phyloP scores from a whole-genome alignment of 768 basidiomycete genomes.

The Suillus subaureus region DNA sequence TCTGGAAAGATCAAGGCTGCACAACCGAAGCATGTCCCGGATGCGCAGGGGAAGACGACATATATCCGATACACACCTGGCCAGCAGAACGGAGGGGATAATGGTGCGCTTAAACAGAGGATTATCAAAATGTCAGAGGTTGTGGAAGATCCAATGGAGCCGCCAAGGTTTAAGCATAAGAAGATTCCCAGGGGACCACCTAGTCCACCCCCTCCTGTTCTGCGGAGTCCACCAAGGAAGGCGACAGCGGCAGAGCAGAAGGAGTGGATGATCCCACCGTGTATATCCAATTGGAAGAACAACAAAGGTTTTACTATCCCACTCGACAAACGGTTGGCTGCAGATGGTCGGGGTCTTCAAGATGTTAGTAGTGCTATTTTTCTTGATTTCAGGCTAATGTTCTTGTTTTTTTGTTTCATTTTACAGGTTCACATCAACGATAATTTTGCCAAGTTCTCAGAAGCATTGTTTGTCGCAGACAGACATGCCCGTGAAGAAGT shows the following conservation, averaged over 20 bases:
- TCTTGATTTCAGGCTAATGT: background rate
- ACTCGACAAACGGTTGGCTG: slow-evolving; percentile 95
- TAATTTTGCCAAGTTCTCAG: slow-evolving; percentile 98
- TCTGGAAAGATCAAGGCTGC: slow-evolving; percentile 98
- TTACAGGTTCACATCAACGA: slow-evolving; percentile 95
- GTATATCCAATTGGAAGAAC: slow-evolving; percentile 99
- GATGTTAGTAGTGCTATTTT: slow-evolving; percentile 63
- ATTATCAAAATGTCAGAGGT: slow-evolving; percentile 99
- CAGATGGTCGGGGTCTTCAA: slow-evolving; percentile 97
- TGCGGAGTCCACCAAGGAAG: slow-evolving; percentile 94
- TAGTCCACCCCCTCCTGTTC: slow-evolving; percentile 93
- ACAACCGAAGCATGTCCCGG: slow-evolving; percentile 94
- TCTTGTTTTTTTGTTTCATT: slow-evolving; percentile 5
- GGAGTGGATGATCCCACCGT: slow-evolving; percentile 99
- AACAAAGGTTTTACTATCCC: slow-evolving; percentile 99
- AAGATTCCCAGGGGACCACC: slow-evolving; percentile 98
- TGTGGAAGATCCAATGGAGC: slow-evolving; percentile 96
- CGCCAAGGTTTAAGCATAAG: slow-evolving; percentile 97
- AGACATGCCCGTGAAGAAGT: slow-evolving; percentile 98
- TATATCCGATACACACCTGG: slow-evolving; percentile 98
- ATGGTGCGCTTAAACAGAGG: slow-evolving; percentile 75
- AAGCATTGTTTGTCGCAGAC: slow-evolving; percentile 93
- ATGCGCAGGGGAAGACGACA: slow-evolving; percentile 76
- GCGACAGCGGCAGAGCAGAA: slow-evolving; percentile 98
- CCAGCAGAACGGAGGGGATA: slow-evolving; percentile 68